Base-by-base conservation (phyloP, 2,329 filamentous ascomycete species). In the Talaromyces atroroseus region DNA sequence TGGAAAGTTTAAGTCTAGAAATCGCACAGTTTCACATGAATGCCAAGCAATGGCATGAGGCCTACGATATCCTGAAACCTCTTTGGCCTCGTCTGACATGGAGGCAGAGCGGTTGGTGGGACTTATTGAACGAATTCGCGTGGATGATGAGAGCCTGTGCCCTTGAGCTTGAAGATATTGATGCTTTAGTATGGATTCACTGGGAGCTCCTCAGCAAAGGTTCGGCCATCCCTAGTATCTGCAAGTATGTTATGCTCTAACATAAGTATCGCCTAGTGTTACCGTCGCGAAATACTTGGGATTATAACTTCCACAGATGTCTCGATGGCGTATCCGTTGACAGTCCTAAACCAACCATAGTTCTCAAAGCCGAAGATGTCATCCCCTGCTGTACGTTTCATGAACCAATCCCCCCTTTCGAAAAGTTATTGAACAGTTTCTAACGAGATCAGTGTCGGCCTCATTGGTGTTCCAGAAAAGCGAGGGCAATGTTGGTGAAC, bases 81-180 rank as follows among this genome's bases (percentile, higher is more conserved):
- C 65, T 84, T 1, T 86, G 83, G 83, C 65, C 78, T 42, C 74
- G 66, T 10, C 77, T 81, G 65, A 75, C 72, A n/a, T 86, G 83
- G 83, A 78, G 84, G 47, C 69, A 68, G 45, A 78, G 83, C 63
- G 76, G 79, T n/a, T 86, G 83, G 83, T 82, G 79, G 76, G 66
- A 71, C 44, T 71, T 84, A 3, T 80, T 83, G 60, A 75, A 74
- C 53, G 76, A 79, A 42, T 76, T 84, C 42, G 72, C 80, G 46
- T 80, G 76, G 73, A 71, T 76, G 8, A 68, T 85, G 38, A 75
- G 82, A 59, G 76, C 82, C 57, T 82, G 80, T 63, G 80, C 81
- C 16, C 56, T 73, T 8, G 70, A 71, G 34, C 62, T 75, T 10
- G 65, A 74, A 36, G 73, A 82, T 61, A 66, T 68, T 16, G 77